Evolutionary conservation across 2,329 filamentous ascomycete species (phyloP).

Genomic region (Ophiostoma sp.): DNA sequence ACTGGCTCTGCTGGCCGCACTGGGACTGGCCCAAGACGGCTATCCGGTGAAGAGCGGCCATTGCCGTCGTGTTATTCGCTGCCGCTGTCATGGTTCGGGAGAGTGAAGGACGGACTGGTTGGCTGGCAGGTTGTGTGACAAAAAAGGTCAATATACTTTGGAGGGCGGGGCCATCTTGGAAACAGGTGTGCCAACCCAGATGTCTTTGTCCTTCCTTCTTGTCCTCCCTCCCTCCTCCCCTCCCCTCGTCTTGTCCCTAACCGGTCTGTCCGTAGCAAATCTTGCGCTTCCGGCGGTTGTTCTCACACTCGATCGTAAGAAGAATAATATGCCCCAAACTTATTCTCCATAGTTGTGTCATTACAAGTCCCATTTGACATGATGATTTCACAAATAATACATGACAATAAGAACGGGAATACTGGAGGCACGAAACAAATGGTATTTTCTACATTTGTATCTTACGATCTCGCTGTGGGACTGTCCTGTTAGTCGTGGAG

Average conservation of each 20-base stretch:
- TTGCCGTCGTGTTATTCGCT: background rate
- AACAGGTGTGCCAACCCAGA: slow-evolving; percentile 8
- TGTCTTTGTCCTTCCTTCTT: background rate
- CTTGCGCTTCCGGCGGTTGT: slow-evolving; percentile 20
- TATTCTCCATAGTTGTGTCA: background rate
- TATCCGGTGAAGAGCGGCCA: slow-evolving; percentile 3
- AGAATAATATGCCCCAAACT: background rate
- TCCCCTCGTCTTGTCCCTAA: background rate
- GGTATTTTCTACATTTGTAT: slow-evolving; percentile 1
- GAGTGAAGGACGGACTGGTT: background rate
- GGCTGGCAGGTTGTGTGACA: background rate
- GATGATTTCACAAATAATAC: background rate
- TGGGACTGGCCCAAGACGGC: background rate
- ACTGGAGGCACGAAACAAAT: background rate
- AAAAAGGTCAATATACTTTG: background rate
- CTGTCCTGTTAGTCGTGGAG: background rate
- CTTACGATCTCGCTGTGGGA: background rate
- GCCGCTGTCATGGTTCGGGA: slow-evolving; percentile 5
- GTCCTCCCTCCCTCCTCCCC: background rate
- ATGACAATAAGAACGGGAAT: background rate
- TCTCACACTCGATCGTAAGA: background rate
- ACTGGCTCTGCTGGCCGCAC: background rate
- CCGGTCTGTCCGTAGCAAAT: background rate
- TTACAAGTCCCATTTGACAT: background rate
- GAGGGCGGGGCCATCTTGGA: background rate